Percentiles rank a stretch among this genome's conserved stretches.
Evolutionary conservation across 305 asterid genomes (phyloP).

Genomic region (Fraxinus albicans): DNA sequence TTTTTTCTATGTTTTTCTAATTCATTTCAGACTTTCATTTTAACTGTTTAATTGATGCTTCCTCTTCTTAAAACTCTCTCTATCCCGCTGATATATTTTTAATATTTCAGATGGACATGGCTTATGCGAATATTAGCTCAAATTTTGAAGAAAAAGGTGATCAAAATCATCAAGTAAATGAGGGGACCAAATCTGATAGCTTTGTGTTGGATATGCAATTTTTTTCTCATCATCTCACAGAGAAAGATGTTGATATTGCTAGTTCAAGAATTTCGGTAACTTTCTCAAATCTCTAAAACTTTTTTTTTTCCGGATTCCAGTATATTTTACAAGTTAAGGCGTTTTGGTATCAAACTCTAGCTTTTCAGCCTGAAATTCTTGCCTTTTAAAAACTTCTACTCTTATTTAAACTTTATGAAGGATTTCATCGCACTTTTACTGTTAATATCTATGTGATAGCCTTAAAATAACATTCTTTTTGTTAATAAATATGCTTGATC

Average conservation of each 20-base stretch:
- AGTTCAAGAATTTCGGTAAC: constrained; percentile 65
- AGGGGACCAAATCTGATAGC: constrained; percentile 40
- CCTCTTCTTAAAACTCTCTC: not conserved
- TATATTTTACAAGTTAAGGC: not conserved
- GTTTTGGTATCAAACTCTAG: not conserved
- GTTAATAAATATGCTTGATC: constrained; percentile 18
- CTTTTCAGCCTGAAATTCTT: not conserved
- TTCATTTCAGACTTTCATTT: not conserved
- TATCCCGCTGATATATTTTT: not conserved
- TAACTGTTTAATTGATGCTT: constrained; percentile 33
- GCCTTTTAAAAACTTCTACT: constrained; percentile 6
- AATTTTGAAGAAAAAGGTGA: constrained; percentile 35
- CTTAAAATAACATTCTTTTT: not conserved
- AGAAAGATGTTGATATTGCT: constrained; percentile 37
- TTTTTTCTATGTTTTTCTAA: not conserved
- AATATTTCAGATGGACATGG: constrained; percentile 38
- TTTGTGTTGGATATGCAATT: constrained; percentile 72
- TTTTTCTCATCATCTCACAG: constrained; percentile 43
- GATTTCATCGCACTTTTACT: too few species aligned
- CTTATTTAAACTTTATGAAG: not conserved
- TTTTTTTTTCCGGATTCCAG: not conserved
- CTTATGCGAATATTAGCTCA: constrained; percentile 30
- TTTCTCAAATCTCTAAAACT: not conserved
- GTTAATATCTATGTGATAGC: too few species aligned
- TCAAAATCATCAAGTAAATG: constrained; percentile 23